Evolutionary conservation across 2,329 filamentous ascomycete species (phyloP), one percentile per base, ranked within the genome.

Genomic region (Myriosclerotinia duriaeana): DNA sequence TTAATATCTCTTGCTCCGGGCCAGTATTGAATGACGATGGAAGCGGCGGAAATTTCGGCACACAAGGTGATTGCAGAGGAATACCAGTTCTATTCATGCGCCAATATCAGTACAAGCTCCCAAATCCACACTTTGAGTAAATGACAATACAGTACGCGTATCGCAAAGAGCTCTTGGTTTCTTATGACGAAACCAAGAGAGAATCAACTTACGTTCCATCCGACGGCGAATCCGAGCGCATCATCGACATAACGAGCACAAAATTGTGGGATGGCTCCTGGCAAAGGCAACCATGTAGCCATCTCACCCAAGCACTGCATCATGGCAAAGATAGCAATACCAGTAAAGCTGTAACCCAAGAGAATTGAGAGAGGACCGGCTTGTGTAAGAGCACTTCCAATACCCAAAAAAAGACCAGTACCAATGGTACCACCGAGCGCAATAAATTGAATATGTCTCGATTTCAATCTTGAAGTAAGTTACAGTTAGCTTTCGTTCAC

Each of bases 171-270:
- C 26, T 20, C 6, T 2, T 12, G 30, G 7, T 12, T 36, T 36
- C 12, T 15, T 15, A 11, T 8, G 0, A 20, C 30, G 15, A 36
- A 20, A 42, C 30, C 3, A 42, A 42, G 61, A 74, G 90, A 90
- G 86, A 87, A 91, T 90, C 63, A 89, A 80, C 69, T 87, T 87
- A 60, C 85, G 67, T 85, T 86, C 83, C 83, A 85, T 0, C 83
- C 84, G 26, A 84, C 77, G 5, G 83, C 82, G 69, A 85, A 85
- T 36, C 83, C 83, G 65, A 84, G 80, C 2, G 83, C 82, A 70
- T 84, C 82, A 68, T 85, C 83, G 30, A 83, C 69, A 36, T 76
- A 77, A 59, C 74, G 74, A 20, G 74, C 73, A 65, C 67, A 85
- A 77, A 72, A 84, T 77, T 76, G 83, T 77, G 55, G 82, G 77